Percentiles rank a stretch among this genome's conserved stretches.
Evolutionary conservation across 108 stramenopile genomes (phyloP).

Genomic region (Pseudonitzschia multiseries): DNA sequence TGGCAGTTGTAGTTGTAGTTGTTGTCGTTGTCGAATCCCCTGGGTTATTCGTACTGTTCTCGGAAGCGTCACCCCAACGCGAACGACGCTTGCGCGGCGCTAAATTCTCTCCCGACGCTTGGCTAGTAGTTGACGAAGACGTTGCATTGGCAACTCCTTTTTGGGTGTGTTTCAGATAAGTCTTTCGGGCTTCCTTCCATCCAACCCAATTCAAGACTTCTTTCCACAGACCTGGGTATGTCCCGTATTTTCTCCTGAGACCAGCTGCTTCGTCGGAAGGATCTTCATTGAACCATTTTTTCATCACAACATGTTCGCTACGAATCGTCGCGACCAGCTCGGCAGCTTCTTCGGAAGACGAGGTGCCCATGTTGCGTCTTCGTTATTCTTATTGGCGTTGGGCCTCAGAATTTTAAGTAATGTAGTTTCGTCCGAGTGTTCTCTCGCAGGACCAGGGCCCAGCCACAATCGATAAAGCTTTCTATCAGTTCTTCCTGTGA

Average conservation of each 20-base stretch:
- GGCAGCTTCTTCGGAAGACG: constrained; percentile 70
- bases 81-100: constrained; percentile 56
- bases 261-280: constrained; percentile 23
- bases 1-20: constrained; percentile 17
- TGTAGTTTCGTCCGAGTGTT: too few relatives aligned
- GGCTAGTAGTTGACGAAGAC: constrained; percentile 1
- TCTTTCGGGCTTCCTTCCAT: constrained; percentile 78
- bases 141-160: background rate
- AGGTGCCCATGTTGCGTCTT: constrained; percentile 18
- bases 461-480: too few relatives aligned
- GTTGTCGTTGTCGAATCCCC: background rate
- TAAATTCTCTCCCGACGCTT: background rate
- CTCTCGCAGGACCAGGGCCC: too few relatives aligned
- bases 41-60: constrained; percentile 17
- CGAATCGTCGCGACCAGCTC: constrained; percentile 81
- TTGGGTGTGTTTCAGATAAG: constrained; percentile 46
- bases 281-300: constrained; percentile 67
- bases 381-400: background rate
- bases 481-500: too few relatives aligned
- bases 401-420: too few relatives aligned
- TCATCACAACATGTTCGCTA: constrained; percentile 79
- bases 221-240: constrained; percentile 78
- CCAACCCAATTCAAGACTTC: constrained; percentile 85
- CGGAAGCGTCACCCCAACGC: constrained; percentile 45
- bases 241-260: constrained; percentile 59